These are phyloP conservation scores for Lepidium sativum DNA, from an alignment of 345 rosid genomes.

Conservation along the genomic window DNA sequence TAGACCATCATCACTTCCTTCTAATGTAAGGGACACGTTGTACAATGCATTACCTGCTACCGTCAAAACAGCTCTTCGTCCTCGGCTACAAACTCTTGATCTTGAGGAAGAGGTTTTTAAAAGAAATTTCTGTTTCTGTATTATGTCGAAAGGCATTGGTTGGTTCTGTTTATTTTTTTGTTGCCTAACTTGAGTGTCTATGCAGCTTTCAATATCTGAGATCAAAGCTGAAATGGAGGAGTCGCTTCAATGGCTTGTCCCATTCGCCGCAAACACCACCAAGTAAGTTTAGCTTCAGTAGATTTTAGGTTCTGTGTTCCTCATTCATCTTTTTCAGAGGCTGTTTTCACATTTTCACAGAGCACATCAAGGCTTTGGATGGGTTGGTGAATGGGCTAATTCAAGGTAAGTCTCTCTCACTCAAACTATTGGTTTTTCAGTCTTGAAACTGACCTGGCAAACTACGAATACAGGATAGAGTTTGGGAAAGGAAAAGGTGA, in stretches of 20 bases:
- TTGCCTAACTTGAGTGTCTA: constrained; percentile 9
- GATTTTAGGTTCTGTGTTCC: not conserved
- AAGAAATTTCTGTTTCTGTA: not conserved
- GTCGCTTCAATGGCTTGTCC: constrained; percentile 77
- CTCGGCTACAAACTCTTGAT: constrained; percentile 40
- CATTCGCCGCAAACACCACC: constrained; percentile 70
- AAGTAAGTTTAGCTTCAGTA: constrained; percentile 42
- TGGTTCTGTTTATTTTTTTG: not conserved
- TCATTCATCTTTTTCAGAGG: constrained; percentile 5
- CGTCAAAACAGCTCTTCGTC: constrained; percentile 57
- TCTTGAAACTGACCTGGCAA: no score
- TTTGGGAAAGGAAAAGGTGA: constrained; percentile 25
- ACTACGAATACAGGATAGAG: constrained; percentile 29
- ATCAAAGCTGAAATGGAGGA: constrained; percentile 83
- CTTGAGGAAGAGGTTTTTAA: constrained; percentile 60
- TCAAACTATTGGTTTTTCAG: no score
- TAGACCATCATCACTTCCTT: constrained; percentile 62
- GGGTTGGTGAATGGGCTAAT: constrained; percentile 99
- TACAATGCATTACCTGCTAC: constrained; percentile 54
- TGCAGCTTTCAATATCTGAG: constrained; percentile 52
- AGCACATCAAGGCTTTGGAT: constrained; percentile 89
- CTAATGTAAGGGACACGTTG: constrained; percentile 57
- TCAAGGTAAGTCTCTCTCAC: no score
- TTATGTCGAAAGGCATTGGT: not conserved
- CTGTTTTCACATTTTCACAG: constrained; percentile 28